phyloP scores from a whole-genome alignment of 768 basidiomycete genomes.

The Panellus pusillus region DNA sequence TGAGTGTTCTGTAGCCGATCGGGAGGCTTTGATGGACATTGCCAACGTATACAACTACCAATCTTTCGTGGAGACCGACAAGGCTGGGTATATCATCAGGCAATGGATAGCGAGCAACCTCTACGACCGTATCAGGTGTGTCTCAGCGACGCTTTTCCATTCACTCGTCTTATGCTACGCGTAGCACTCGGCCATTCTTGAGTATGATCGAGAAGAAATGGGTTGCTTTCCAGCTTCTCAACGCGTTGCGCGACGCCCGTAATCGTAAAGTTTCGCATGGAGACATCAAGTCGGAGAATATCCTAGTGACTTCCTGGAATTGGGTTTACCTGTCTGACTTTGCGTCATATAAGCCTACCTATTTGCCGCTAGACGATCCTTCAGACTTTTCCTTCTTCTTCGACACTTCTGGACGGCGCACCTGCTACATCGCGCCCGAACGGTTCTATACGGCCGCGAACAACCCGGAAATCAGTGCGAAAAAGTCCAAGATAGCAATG shows the following conservation, averaged over 20 bases:
- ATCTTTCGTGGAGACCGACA: slow-evolving; percentile 89
- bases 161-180: neutral
- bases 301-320: slow-evolving; percentile 95
- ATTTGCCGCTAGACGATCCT: slow-evolving; percentile 93
- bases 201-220: slow-evolving; percentile 93
- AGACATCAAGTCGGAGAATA: slow-evolving; percentile 96
- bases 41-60: slow-evolving; percentile 90
- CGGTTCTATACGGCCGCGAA: slow-evolving; percentile 80
- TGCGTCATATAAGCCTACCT: slow-evolving; percentile 93
- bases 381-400: slow-evolving; percentile 98
- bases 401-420: slow-evolving; percentile 90
- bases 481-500: slow-evolving; percentile 55
- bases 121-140: slow-evolving; percentile 95
- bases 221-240: slow-evolving; percentile 93
- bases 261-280: slow-evolving; percentile 92
- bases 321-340: slow-evolving; percentile 96
- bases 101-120: slow-evolving; percentile 95
- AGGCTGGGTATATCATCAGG: slow-evolving; percentile 91
- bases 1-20: slow-evolving; percentile 58
- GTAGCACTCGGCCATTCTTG: slow-evolving; percentile 93
- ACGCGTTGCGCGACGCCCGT: slow-evolving; percentile 79
- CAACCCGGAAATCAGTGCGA: slow-evolving; percentile 69
- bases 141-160: neutral
- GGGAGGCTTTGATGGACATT: slow-evolving; percentile 81
- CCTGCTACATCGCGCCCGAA: slow-evolving; percentile 96